phyloP scores from a whole-genome alignment of 139 green algal species.

The Tetratostichococcus sp. region DNA sequence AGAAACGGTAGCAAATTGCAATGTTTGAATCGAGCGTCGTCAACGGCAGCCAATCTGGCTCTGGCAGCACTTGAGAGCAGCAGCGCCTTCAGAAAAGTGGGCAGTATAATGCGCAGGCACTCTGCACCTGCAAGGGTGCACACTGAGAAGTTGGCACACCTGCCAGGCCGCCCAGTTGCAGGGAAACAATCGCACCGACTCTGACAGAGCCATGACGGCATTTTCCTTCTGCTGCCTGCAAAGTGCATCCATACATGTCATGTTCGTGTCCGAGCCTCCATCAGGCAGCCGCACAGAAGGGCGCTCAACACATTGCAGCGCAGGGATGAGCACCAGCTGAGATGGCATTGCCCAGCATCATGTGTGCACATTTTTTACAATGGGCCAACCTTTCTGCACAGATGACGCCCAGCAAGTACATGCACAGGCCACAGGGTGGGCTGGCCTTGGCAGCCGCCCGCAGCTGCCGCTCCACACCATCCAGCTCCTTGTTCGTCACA shows the following conservation, averaged over 20 bases:
- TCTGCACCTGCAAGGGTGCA: too few relatives aligned
- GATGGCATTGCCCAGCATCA: too few relatives aligned
- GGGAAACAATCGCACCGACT: constrained; percentile 64
- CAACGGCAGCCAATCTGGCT: too few relatives aligned
- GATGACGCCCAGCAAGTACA: constrained; percentile 78
- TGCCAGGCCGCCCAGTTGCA: constrained; percentile 93
- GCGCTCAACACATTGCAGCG: constrained; percentile 18
- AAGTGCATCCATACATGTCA: too few relatives aligned
- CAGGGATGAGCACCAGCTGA: too few relatives aligned
- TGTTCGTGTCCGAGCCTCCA: too few relatives aligned
- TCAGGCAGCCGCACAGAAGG: constrained; percentile 20
- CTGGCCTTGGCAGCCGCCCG: neutral
- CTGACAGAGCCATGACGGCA: constrained; percentile 38
- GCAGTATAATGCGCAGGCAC: too few relatives aligned
- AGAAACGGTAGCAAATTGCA: neutral
- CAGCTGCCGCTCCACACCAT: constrained; percentile 27
- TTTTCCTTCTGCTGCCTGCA: constrained; percentile 29
- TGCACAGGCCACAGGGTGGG: constrained; percentile 53
- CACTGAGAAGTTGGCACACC: constrained; percentile 24
- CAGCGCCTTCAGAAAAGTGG: too few relatives aligned
- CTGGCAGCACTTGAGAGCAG: too few relatives aligned
- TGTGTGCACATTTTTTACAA: too few relatives aligned
- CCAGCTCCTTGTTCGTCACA: constrained; percentile 41
- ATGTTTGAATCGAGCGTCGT: too few relatives aligned
- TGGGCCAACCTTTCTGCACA: constrained; percentile 59